Evolutionary conservation across 257 asterid species (phyloP).

Genomic region (Plantago major): DNA sequence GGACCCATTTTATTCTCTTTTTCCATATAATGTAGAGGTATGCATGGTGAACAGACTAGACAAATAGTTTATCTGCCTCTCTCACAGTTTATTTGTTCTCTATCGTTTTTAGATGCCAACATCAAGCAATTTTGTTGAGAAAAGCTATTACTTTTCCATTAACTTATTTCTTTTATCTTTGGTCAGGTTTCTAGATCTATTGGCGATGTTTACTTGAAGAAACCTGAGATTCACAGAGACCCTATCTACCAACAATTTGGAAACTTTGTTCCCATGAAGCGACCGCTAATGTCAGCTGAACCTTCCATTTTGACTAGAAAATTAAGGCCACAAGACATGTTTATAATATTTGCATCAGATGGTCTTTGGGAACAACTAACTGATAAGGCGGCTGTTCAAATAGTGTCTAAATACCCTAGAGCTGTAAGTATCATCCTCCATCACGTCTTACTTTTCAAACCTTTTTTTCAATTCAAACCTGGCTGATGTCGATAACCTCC

Average conservation of each 20-base stretch:
- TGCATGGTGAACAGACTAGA: conserved; percentile 25
- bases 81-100: not conserved
- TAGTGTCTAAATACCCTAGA: conserved; percentile 71
- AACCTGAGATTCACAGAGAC: conserved; percentile 73
- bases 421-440: conserved; percentile 45
- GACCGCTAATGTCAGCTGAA: conserved; percentile 74
- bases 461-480: not conserved
- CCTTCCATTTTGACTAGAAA: conserved; percentile 74
- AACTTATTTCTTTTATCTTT: not conserved
- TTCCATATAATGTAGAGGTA: conserved; percentile 38
- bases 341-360: conserved; percentile 92
- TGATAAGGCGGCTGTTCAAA: conserved; percentile 75
- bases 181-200: conserved; percentile 93
- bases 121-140: conserved; percentile 3
- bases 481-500: not conserved
- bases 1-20: not conserved
- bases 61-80: conserved; percentile 14
- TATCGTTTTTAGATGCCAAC: not conserved
- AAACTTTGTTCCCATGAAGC: conserved; percentile 59
- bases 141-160: not conserved
- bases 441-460: not conserved
- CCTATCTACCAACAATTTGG: conserved; percentile 61
- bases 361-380: conserved; percentile 95
- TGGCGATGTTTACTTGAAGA: conserved; percentile 84
- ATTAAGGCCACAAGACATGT: conserved; percentile 69